phyloP scores from a whole-genome alignment of 2,329 filamentous ascomycete species.

The Fusarium sp. region DNA sequence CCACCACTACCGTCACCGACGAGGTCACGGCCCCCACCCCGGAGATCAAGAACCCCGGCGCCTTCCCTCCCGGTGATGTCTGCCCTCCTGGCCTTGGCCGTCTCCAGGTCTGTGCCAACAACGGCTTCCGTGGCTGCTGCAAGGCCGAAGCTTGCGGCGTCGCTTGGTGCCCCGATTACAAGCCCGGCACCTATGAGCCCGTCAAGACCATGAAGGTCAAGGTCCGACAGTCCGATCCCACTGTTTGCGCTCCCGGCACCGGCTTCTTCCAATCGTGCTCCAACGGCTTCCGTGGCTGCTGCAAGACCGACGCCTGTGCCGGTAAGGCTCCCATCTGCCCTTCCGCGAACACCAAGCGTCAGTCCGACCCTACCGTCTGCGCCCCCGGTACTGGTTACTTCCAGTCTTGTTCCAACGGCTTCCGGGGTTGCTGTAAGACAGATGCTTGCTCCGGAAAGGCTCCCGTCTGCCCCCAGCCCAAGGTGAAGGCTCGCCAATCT shows the following conservation, averaged over 20 bases:
- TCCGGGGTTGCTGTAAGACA: neutral
- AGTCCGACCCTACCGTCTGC: neutral
- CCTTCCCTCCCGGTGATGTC: conserved; percentile 1
- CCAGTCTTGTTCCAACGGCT: neutral
- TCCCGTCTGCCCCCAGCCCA: neutral
- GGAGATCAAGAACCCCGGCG: neutral
- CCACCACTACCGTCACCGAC: neutral
- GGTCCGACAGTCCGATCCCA: neutral
- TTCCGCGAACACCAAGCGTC: neutral
- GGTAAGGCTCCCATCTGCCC: neutral
- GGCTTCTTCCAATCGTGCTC: conserved; percentile 25
- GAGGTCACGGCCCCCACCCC: neutral
- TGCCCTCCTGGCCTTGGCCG: conserved; percentile 14
- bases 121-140: conserved; percentile 28
- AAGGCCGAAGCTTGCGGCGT: conserved; percentile 26
- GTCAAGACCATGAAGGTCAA: conserved; percentile 19
- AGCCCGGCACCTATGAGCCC: conserved; percentile 28
- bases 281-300: conserved; percentile 26
- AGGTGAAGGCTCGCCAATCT: neutral
- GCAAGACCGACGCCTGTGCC: conserved; percentile 30
- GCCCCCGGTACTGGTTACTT: neutral
- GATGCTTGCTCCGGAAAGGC: neutral
- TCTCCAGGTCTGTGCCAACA: conserved; percentile 20
- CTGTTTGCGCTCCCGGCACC: conserved; percentile 17
- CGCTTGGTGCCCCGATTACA: conserved; percentile 32